phyloP scores from a whole-genome alignment of 805 yeast genomes.

The Wickerhamomyces canadensis region DNA sequence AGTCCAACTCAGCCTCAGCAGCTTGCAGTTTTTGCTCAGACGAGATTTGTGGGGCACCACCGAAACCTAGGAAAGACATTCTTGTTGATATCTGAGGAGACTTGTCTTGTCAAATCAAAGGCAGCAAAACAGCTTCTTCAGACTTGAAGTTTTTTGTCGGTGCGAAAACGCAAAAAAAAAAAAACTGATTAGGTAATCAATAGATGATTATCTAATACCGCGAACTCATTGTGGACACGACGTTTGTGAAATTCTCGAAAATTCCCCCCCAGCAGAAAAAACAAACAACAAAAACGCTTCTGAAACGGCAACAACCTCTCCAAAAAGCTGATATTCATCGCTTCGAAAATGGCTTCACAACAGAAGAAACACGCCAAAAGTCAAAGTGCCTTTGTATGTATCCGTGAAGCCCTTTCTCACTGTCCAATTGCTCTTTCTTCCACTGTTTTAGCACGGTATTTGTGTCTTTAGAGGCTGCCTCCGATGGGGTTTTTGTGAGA shows the following conservation, averaged over 20 bases:
- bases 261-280: not conserved
- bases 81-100: no score
- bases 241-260: not conserved
- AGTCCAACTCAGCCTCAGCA: constrained; percentile 95
- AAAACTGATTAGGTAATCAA: no score
- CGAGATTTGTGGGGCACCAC: constrained; percentile 66
- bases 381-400: constrained; percentile 27
- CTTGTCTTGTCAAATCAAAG: no score
- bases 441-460: no score
- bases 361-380: constrained; percentile 35
- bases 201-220: not conserved
- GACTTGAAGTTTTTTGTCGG: no score
- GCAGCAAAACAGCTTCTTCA: no score
- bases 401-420: not conserved
- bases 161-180: no score
- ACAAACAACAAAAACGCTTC: not conserved
- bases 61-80: constrained; percentile 74
- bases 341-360: constrained; percentile 14
- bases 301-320: no score
- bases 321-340: no score
- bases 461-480: no score
- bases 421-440: not conserved
- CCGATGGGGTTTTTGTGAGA: not conserved
- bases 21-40: constrained; percentile 77
- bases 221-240: not conserved